Conservation (phyloP, 2,329 filamentous ascomycete genomes). For the Sporothrix globosa region DNA sequence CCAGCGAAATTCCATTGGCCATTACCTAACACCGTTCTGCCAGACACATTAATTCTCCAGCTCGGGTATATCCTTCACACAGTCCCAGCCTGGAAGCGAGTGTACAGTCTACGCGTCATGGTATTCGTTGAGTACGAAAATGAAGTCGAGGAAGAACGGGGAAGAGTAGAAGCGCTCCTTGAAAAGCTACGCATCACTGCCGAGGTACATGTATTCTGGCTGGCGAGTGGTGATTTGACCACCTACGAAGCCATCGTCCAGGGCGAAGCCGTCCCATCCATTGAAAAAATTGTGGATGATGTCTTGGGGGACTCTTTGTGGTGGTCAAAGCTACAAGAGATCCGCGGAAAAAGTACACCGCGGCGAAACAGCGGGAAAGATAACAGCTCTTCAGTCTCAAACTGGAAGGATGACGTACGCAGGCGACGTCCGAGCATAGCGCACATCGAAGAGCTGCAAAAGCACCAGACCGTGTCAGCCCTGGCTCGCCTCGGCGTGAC, state of each 20-base stretch:
- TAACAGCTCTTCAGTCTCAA: neutral
- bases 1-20: no score
- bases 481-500: constrained; percentile 64
- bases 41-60: constrained; percentile 78
- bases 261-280: constrained; percentile 62
- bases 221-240: constrained; percentile 71
- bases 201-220: constrained; percentile 77
- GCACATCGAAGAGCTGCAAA: constrained; percentile 64
- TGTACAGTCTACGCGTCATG: constrained; percentile 72
- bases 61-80: constrained; percentile 83
- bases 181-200: constrained; percentile 83
- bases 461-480: constrained; percentile 58
- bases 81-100: constrained; percentile 76
- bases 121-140: constrained; percentile 89
- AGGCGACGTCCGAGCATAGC: constrained; percentile 55
- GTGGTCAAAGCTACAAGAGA: constrained; percentile 75
- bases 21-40: constrained; percentile 32
- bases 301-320: constrained; percentile 73
- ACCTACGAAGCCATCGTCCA: constrained; percentile 81
- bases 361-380: neutral
- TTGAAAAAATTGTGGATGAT: constrained; percentile 64
- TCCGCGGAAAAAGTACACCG: constrained; percentile 47
- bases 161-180: constrained; percentile 71
- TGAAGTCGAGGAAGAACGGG: constrained; percentile 78
- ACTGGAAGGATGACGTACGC: constrained; percentile 15